phyloP scores from a whole-genome alignment of 257 asterid species.

The Nicotiana knightiana region DNA sequence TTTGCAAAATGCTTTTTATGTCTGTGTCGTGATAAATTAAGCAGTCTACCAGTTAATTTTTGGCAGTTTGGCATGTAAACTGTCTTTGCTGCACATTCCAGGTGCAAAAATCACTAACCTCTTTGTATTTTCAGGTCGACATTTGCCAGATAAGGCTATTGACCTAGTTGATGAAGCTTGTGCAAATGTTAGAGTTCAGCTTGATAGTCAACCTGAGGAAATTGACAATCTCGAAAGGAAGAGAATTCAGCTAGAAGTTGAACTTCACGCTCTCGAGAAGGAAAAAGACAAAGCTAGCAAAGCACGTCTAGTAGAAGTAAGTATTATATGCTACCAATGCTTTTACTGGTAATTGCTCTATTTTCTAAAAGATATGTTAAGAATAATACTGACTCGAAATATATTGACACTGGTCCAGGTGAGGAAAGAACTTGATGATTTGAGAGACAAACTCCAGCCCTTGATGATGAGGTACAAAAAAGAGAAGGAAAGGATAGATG shows the following conservation, averaged over 20 bases:
- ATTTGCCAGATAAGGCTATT: constrained; percentile 70
- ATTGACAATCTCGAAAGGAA: constrained; percentile 64
- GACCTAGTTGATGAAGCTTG: constrained; percentile 73
- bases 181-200: constrained; percentile 75
- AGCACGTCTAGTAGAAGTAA: constrained; percentile 63
- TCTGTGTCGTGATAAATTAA: no score
- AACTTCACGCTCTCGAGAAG: constrained; percentile 72
- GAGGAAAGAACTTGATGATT: constrained; percentile 72
- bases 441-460: constrained; percentile 89
- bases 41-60: not conserved
- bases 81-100: not conserved
- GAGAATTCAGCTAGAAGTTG: constrained; percentile 68
- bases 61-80: not conserved
- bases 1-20: no score
- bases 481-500: constrained; percentile 80
- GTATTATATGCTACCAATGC: not conserved
- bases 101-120: not conserved
- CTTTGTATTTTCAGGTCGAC: constrained; percentile 36
- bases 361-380: not conserved
- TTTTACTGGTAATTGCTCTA: not conserved
- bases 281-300: constrained; percentile 84
- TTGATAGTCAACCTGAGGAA: constrained; percentile 71
- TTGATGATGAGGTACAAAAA: constrained; percentile 68
- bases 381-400: not conserved
- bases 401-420: constrained; percentile 30